A percentile compares a stretch with the other conserved stretches of the same genome.
Evolutionary conservation across 2,329 filamentous ascomycete species (phyloP).

Genomic region (Cladorrhinum sp.): DNA sequence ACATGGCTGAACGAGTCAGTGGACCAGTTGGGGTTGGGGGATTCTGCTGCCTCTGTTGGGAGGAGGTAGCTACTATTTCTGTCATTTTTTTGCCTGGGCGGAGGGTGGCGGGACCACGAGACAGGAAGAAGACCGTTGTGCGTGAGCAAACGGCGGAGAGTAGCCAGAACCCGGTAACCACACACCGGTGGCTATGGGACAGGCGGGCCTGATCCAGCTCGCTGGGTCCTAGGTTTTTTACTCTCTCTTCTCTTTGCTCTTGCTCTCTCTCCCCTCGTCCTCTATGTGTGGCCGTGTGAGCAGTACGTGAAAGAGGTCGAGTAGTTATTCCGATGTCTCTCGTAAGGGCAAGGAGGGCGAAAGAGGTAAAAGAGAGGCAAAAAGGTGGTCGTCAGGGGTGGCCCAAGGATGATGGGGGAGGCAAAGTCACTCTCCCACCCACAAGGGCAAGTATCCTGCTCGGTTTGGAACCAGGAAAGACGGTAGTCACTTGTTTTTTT

Average conservation of each 20-base stretch:
- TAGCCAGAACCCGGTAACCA: not conserved
- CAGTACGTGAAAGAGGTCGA: not conserved
- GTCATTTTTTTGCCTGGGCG: slow-evolving; percentile 20
- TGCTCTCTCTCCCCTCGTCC: not conserved
- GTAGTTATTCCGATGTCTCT: not conserved
- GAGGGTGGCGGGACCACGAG: not conserved
- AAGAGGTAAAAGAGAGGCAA: not conserved
- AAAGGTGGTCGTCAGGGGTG: not conserved
- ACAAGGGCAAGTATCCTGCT: not conserved
- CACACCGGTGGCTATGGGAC: slow-evolving; percentile 2
- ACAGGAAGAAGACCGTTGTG: not conserved
- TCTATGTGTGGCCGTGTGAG: not conserved
- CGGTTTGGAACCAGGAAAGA: not conserved
- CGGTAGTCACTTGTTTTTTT: not conserved
- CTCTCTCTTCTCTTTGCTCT: not conserved
- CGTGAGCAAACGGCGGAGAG: not conserved
- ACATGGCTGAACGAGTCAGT: slow-evolving; percentile 25
- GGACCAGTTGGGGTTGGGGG: slow-evolving; percentile 12
- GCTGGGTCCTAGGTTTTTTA: not conserved
- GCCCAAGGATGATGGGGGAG: not conserved
- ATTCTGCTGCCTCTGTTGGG: slow-evolving; percentile 10
- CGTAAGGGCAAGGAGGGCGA: not conserved
- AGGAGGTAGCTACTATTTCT: slow-evolving; percentile 19
- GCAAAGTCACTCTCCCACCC: not conserved
- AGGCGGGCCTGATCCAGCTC: slow-evolving; percentile 10